Evolutionary conservation across 2,329 filamentous ascomycete genomes (phyloP).

Genomic region (Cladosporium sp.): DNA sequence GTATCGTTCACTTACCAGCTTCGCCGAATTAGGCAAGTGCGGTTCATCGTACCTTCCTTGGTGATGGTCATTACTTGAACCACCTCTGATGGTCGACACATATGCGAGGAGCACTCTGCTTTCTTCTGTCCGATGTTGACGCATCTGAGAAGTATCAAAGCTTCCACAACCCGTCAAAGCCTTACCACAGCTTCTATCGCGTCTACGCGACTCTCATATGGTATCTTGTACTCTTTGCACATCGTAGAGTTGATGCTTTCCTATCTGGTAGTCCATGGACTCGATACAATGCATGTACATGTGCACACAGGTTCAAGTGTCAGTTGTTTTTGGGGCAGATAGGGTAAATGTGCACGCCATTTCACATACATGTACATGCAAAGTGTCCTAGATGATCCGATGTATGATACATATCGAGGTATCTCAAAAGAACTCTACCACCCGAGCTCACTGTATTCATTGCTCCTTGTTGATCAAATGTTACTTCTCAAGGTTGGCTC

Average conservation of each 20-base stretch:
- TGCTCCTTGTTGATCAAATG: background rate
- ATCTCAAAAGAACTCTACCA: background rate
- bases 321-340: background rate
- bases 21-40: background rate
- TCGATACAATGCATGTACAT: background rate
- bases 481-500: background rate
- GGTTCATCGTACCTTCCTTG: background rate
- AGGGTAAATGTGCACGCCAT: background rate
- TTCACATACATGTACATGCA: too few species aligned
- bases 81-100: too few species aligned
- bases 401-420: too few species aligned
- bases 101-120: too few species aligned
- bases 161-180: too few species aligned
- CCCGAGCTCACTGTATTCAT: background rate
- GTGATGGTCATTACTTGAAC: too few species aligned
- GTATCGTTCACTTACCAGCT: background rate
- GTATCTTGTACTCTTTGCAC: background rate
- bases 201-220: background rate
- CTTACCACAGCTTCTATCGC: background rate
- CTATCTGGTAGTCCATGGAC: background rate
- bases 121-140: too few species aligned
- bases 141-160: too few species aligned
- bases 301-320: background rate
- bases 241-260: background rate
- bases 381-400: too few species aligned